These are phyloP conservation scores for Aspergillus quadrilineatus DNA, from an alignment of 2,329 filamentous ascomycete genomes.

Conservation along the genomic window DNA sequence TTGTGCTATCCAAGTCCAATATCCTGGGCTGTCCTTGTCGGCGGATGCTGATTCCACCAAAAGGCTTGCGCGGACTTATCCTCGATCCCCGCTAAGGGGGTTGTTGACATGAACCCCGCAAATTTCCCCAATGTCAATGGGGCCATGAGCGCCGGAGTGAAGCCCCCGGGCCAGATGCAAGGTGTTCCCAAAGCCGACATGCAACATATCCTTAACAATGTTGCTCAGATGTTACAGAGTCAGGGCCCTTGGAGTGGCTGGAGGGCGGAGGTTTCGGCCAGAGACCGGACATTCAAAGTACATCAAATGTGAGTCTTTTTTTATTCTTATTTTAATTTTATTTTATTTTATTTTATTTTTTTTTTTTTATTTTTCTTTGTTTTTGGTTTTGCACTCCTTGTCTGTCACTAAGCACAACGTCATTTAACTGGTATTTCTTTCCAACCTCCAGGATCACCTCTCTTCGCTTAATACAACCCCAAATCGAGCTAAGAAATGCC, in stretches of 20 bases:
- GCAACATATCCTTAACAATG: constrained; percentile 38
- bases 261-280: constrained; percentile 42
- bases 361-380: no score
- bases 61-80: constrained; percentile 33
- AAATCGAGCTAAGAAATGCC: constrained; percentile 38
- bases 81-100: constrained; percentile 39
- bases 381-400: no score
- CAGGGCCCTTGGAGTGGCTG: constrained; percentile 48
- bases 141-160: constrained; percentile 35
- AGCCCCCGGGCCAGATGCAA: constrained; percentile 34
- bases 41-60: constrained; percentile 40
- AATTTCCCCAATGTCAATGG: constrained; percentile 40
- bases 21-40: constrained; percentile 15
- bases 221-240: constrained; percentile 39
- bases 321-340: no score
- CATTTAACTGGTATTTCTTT: constrained; percentile 13
- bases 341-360: no score
- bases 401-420: background rate
- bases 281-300: constrained; percentile 43
- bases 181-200: constrained; percentile 33
- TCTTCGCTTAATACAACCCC: constrained; percentile 46
- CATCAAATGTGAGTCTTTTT: constrained; percentile 42
- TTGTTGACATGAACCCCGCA: constrained; percentile 45
- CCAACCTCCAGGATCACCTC: constrained; percentile 42
- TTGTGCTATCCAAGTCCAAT: background rate